phyloP scores from a whole-genome alignment of 2,329 filamentous ascomycete genomes.

The Leptosphaerulina australis region DNA sequence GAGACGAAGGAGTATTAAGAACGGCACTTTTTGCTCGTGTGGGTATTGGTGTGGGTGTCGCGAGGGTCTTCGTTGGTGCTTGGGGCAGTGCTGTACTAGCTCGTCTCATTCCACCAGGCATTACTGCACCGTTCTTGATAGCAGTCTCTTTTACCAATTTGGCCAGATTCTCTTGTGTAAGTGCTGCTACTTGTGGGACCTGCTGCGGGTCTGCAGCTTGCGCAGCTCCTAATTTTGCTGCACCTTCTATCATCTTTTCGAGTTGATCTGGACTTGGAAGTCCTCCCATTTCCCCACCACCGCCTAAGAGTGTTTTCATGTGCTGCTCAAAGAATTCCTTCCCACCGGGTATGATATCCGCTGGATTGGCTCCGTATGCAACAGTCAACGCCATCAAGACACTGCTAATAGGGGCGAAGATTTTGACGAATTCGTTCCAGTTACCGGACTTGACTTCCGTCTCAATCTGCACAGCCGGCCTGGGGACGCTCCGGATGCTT shows the following conservation, averaged over 20 bases:
- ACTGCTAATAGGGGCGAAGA: conserved; percentile 59
- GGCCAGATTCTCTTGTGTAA: conserved; percentile 48
- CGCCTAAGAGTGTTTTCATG: conserved; percentile 40
- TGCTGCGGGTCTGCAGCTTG: conserved; percentile 38
- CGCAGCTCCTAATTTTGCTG: conserved; percentile 40
- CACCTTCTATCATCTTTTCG: conserved; percentile 47
- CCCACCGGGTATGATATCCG: conserved; percentile 44
- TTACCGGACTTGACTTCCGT: conserved; percentile 57
- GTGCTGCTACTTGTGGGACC: conserved; percentile 35
- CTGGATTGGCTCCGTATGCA: conserved; percentile 50
- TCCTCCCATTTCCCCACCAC: conserved; percentile 42
- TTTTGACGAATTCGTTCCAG: conserved; percentile 59
- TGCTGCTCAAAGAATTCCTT: conserved; percentile 45
- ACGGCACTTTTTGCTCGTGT: conserved; percentile 37
- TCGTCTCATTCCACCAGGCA: conserved; percentile 40
- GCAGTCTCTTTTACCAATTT: conserved; percentile 48
- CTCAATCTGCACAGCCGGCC: conserved; percentile 53
- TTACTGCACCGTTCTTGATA: conserved; percentile 43
- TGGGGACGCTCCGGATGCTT: conserved; percentile 42
- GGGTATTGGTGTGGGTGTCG: conserved; percentile 22
- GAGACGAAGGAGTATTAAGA: conserved; percentile 25
- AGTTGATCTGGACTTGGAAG: conserved; percentile 45
- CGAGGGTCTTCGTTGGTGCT: conserved; percentile 31
- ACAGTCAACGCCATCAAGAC: conserved; percentile 56
- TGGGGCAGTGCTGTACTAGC: conserved; percentile 38